Conservation (phyloP, 1,284 basidiomycete genomes). For the Stereum hirsutum region DNA sequence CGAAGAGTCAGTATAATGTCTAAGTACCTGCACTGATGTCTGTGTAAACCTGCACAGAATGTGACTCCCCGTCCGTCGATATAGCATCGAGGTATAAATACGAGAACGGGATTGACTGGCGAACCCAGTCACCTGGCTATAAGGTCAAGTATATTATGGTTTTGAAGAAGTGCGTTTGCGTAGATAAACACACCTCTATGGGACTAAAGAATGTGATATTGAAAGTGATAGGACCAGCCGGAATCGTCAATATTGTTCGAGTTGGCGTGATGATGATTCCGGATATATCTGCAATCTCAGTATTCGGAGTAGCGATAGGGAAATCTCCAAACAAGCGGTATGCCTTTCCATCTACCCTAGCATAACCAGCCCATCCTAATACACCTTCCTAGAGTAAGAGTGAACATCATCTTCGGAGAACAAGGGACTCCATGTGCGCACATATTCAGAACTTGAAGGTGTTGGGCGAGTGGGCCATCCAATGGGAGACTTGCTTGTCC, state of each 20-base stretch:
- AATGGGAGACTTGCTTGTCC: slow-evolving; percentile 1
- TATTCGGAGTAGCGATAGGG: not conserved
- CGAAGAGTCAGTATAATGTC: not conserved
- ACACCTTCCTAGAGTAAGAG: not conserved
- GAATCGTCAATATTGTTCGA: slow-evolving; percentile 13
- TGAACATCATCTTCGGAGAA: too few species aligned
- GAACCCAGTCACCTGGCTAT: slow-evolving; percentile 22
- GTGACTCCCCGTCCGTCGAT: slow-evolving; percentile 20
- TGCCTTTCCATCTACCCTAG: slow-evolving; percentile 8
- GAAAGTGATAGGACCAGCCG: slow-evolving; percentile 16
- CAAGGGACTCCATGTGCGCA: not conserved
- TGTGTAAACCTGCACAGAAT: slow-evolving; percentile 23
- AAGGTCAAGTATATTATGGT: not conserved
- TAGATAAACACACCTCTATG: slow-evolving; percentile 16
- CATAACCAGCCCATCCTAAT: slow-evolving; percentile 8
- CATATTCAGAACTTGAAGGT: not conserved
- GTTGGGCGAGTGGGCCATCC: slow-evolving; percentile 7
- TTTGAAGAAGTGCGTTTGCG: too few species aligned
- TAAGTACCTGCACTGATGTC: slow-evolving; percentile 22
- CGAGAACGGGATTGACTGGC: slow-evolving; percentile 24
- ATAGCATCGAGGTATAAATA: slow-evolving; percentile 21
- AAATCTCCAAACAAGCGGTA: slow-evolving; percentile 8
- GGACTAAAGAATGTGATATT: slow-evolving; percentile 19
- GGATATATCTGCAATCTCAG: slow-evolving; percentile 9
- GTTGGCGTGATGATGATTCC: slow-evolving; percentile 16